These are phyloP conservation scores for Lophium mytilinum DNA, from an alignment of 495 filamentous ascomycete genomes.

Conservation along the genomic window DNA sequence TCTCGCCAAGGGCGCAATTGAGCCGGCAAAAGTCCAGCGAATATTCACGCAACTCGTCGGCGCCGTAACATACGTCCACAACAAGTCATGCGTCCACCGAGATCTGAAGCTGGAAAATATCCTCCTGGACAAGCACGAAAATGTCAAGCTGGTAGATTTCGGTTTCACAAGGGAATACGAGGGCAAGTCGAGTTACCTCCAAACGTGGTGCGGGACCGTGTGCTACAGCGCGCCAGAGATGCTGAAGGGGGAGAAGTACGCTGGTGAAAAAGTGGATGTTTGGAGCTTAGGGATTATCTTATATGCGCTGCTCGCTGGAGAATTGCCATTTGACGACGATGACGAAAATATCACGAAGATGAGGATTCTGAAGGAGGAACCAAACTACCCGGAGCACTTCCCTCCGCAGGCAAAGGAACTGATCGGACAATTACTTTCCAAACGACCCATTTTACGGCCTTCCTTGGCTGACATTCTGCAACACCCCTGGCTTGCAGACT, in stretches of 20 bases:
- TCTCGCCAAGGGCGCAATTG: constrained; percentile 72
- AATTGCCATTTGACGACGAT: constrained; percentile 94
- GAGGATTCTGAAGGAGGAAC: constrained; percentile 76
- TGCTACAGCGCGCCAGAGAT: constrained; percentile 98
- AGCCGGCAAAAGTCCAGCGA: constrained; percentile 82
- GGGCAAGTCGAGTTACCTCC: constrained; percentile 86
- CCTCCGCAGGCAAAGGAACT: constrained; percentile 68
- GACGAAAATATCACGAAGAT: constrained; percentile 70
- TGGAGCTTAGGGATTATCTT: constrained; percentile 97
- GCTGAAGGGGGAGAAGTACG: constrained; percentile 97
- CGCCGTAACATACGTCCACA: constrained; percentile 91
- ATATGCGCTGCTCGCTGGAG: constrained; percentile 83
- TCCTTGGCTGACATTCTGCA: constrained; percentile 78
- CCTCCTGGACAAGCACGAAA: constrained; percentile 89
- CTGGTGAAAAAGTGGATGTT: constrained; percentile 93
- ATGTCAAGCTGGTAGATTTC: constrained; percentile 98
- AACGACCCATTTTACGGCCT: constrained; percentile 77
- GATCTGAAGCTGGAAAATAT: constrained; percentile 98
- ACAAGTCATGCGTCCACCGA: constrained; percentile 90
- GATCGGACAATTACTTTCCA: constrained; percentile 70
- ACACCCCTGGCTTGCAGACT: constrained; percentile 81
- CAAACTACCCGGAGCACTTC: constrained; percentile 73
- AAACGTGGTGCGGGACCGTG: constrained; percentile 96
- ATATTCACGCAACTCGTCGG: constrained; percentile 95
- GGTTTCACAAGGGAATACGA: constrained; percentile 97